phyloP scores from a whole-genome alignment of 2,329 filamentous ascomycete species.

The Neonectria hederae region DNA sequence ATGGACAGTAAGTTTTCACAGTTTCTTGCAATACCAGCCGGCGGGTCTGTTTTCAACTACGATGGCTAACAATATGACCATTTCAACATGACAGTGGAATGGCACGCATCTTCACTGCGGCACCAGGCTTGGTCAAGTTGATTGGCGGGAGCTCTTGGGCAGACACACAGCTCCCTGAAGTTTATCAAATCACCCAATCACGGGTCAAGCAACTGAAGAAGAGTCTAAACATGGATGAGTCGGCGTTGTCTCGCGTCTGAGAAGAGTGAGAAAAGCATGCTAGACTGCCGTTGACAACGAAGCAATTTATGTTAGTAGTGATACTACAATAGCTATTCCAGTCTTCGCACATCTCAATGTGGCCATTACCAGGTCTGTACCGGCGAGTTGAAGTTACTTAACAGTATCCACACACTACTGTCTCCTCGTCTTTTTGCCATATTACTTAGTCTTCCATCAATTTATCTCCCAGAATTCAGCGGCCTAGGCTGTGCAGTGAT shows the following conservation, averaged over 20 bases:
- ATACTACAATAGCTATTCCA: not conserved
- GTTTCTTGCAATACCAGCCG: not conserved
- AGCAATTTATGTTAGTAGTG: not conserved
- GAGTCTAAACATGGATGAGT: not conserved
- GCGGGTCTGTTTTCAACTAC: not conserved
- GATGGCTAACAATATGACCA: not conserved
- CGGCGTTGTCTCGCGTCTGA: not conserved
- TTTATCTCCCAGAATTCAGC: too few species aligned
- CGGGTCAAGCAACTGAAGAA: slow-evolving; percentile 6
- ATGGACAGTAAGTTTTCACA: slow-evolving; percentile 24
- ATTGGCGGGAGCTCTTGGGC: slow-evolving; percentile 22
- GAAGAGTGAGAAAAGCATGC: too few species aligned
- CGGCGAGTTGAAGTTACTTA: too few species aligned
- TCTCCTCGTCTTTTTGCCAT: too few species aligned
- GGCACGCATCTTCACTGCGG: slow-evolving; percentile 26
- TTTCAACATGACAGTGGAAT: slow-evolving; percentile 15
- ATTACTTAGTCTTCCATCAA: too few species aligned
- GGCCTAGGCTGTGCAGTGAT: too few species aligned
- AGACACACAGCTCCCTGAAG: slow-evolving; percentile 18
- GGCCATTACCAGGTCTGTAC: too few species aligned
- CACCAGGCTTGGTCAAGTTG: slow-evolving; percentile 23
- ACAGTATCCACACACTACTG: too few species aligned
- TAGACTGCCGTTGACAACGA: too few species aligned
- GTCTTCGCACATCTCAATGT: too few species aligned
- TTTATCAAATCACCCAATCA: slow-evolving; percentile 16